phyloP scores from a whole-genome alignment of 192 early-diverging fungal genomes.

The Coemansia sp. region DNA sequence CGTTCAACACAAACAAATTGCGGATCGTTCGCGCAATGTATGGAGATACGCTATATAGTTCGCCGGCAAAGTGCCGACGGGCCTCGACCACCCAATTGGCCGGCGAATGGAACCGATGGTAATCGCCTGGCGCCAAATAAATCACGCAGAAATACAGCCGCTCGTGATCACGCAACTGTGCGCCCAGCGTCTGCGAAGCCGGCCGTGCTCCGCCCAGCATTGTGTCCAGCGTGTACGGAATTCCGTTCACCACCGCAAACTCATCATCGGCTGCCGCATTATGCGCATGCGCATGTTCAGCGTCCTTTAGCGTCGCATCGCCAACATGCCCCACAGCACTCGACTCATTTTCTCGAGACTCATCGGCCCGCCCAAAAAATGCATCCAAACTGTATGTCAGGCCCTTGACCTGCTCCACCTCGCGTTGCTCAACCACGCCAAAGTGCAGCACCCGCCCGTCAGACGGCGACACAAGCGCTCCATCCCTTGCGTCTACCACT shows the following conservation, averaged over 20 bases:
- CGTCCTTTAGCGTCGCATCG: conserved; percentile 45
- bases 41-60: conserved; percentile 94
- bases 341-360: conserved; percentile 1
- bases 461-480: conserved; percentile 74
- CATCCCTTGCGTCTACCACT: conserved; percentile 55
- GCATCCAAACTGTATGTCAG: conserved; percentile 86
- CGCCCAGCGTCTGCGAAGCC: conserved; percentile 40
- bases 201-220: conserved; percentile 64
- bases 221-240: conserved; percentile 75
- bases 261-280: conserved; percentile 74
- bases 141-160: conserved; percentile 87
- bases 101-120: conserved; percentile 98
- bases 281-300: conserved; percentile 56
- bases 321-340: conserved; percentile 23
- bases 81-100: conserved; percentile 89
- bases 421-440: conserved; percentile 74
- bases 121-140: conserved; percentile 97
- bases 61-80: conserved; percentile 91
- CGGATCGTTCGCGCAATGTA: conserved; percentile 79
- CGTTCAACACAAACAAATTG: conserved; percentile 95
- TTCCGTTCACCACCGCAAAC: conserved; percentile 86
- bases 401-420: conserved; percentile 95
- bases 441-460: conserved; percentile 91
- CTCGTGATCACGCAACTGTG: conserved; percentile 63
- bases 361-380: conserved; percentile 68